Percentiles rank a stretch among this genome's conserved stretches.
Evolutionary conservation across 257 asterid genomes (phyloP).

Genomic region (Linaria vulgaris): DNA sequence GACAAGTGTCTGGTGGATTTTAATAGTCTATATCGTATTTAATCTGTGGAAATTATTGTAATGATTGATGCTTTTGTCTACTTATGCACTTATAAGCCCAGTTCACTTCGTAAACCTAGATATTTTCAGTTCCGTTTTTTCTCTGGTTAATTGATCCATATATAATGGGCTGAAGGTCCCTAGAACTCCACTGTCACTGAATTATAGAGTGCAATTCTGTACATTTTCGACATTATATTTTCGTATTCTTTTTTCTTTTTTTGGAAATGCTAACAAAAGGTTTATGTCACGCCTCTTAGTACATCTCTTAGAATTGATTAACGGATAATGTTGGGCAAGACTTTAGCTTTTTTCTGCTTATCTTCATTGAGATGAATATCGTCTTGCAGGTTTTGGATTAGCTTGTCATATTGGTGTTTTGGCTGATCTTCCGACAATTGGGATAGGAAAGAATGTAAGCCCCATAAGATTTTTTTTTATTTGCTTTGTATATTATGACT

Average conservation of each 20-base stretch:
- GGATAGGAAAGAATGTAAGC: constrained; percentile 80
- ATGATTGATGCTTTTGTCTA: no score
- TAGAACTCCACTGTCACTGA: no score
- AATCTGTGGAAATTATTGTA: no score
- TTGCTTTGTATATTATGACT: no score
- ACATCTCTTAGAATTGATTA: background rate
- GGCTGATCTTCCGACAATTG: constrained; percentile 79
- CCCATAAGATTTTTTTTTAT: background rate
- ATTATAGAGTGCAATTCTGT: background rate
- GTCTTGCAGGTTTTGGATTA: constrained; percentile 73
- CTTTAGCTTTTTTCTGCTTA: constrained; percentile 1
- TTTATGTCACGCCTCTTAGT: background rate
- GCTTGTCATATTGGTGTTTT: constrained; percentile 93
- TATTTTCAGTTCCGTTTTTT: no score
- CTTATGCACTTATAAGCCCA: no score
- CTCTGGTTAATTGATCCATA: no score
- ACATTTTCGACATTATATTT: background rate
- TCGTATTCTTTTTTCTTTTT: background rate
- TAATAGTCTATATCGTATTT: no score
- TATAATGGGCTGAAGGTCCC: no score
- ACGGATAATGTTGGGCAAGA: background rate
- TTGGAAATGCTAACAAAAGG: background rate
- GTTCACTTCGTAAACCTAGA: no score
- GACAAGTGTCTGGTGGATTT: no score
- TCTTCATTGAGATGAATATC: constrained; percentile 14